Conservation (phyloP, 2,329 filamentous ascomycete genomes). For the Ascochyta viciae-villosae region DNA sequence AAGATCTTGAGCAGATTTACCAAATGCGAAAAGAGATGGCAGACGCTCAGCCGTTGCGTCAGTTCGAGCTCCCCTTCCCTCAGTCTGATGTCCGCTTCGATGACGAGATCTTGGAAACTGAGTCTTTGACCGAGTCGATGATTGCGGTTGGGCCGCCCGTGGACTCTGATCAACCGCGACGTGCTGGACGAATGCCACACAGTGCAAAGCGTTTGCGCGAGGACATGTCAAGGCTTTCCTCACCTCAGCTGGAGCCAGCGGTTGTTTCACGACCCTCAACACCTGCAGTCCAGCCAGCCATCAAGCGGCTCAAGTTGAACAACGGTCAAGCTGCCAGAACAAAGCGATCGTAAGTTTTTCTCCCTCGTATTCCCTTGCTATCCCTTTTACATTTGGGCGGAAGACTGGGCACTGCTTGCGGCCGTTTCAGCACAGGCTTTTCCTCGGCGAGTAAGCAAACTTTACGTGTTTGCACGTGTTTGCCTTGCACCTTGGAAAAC, state of each 20-base stretch:
- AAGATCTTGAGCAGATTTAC: slow-evolving; percentile 35
- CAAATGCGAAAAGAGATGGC: slow-evolving; percentile 36
- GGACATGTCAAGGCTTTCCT: slow-evolving; percentile 39
- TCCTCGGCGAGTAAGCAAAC: slow-evolving; percentile 41
- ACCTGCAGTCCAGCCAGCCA: slow-evolving; percentile 37
- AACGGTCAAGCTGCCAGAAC: slow-evolving; percentile 46
- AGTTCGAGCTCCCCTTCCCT: slow-evolving; percentile 31
- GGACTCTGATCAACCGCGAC: slow-evolving; percentile 39
- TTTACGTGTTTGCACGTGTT: slow-evolving; percentile 44
- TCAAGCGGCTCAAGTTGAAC: slow-evolving; percentile 46
- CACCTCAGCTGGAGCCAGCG: slow-evolving; percentile 41
- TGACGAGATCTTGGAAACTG: slow-evolving; percentile 46
- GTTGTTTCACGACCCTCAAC: slow-evolving; percentile 44
- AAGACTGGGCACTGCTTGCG: slow-evolving; percentile 30
- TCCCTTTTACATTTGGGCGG: slow-evolving; percentile 20
- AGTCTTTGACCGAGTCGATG: slow-evolving; percentile 46
- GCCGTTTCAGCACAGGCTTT: slow-evolving; percentile 36
- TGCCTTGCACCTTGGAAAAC: slow-evolving; percentile 26
- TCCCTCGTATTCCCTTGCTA: slow-evolving; percentile 17
- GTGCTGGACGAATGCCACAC: slow-evolving; percentile 38
- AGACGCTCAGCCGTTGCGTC: slow-evolving; percentile 33
- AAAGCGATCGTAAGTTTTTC: slow-evolving; percentile 48
- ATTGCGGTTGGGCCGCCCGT: slow-evolving; percentile 46
- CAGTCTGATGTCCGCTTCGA: slow-evolving; percentile 46
- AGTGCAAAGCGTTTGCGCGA: slow-evolving; percentile 43